A percentile compares a stretch with the other conserved stretches of the same genome.
phyloP scores from a whole-genome alignment of 495 filamentous ascomycete species.

The Tuber aestivum region DNA sequence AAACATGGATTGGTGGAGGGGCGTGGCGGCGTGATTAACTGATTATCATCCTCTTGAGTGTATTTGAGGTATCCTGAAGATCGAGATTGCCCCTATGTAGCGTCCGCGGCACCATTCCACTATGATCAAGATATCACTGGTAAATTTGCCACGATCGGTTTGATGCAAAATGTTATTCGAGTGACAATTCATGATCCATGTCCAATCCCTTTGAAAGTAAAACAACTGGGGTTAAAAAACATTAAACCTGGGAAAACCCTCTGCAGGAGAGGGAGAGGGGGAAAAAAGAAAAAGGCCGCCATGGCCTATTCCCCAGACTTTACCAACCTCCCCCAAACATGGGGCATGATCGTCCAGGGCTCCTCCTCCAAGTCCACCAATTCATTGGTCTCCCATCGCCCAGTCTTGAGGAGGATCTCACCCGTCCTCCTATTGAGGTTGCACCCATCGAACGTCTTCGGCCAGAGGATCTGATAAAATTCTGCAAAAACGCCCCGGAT shows the following conservation, averaged over 20 bases:
- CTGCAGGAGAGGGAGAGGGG: too few species aligned
- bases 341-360: constrained; percentile 22
- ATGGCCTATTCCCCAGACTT: constrained; percentile 27
- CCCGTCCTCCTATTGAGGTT: constrained; percentile 31
- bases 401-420: constrained; percentile 20
- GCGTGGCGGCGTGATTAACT: constrained; percentile 5
- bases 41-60: constrained; percentile 4
- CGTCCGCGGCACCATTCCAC: background rate
- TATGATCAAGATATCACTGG: background rate
- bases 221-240: background rate
- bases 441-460: constrained; percentile 24
- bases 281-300: too few species aligned
- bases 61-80: background rate
- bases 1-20: constrained; percentile 38
- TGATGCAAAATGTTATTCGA: background rate
- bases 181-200: background rate
- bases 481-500: constrained; percentile 14
- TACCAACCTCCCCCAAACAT: constrained; percentile 18
- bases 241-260: background rate
- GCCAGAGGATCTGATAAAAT: constrained; percentile 33
- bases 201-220: background rate
- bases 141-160: background rate
- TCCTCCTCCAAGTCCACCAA: constrained; percentile 14
- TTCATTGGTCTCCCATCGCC: constrained; percentile 19
- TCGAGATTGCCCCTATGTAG: background rate